A percentile compares a stretch with the other conserved stretches of the same genome.
These are phyloP conservation scores for Meripilus lineatus DNA, from an alignment of 1,284 basidiomycete genomes.

Conservation along the genomic window DNA sequence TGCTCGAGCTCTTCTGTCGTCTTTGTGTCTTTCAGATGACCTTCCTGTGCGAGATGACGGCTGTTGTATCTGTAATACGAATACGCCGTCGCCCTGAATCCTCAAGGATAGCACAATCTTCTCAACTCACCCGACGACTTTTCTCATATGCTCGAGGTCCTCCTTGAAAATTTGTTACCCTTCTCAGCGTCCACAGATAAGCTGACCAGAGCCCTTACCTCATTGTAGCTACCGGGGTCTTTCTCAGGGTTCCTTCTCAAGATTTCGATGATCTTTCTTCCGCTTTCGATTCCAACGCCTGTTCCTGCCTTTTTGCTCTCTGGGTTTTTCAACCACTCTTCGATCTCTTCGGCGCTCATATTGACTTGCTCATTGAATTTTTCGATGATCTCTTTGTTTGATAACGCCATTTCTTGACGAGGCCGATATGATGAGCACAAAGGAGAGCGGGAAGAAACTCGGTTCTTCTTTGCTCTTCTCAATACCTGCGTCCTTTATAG, in stretches of 20 bases:
- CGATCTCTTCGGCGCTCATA: slow-evolving; percentile 31
- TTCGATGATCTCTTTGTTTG: slow-evolving; percentile 24
- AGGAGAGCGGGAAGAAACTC: too few species aligned
- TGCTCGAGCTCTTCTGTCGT: slow-evolving; percentile 29
- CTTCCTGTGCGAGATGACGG: slow-evolving; percentile 32
- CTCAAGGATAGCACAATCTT: neutral
- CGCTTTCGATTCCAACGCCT: slow-evolving; percentile 32
- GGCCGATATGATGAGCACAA: too few species aligned
- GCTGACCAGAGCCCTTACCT: slow-evolving; percentile 16
- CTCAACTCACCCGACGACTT: slow-evolving; percentile 29
- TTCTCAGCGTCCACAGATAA: neutral
- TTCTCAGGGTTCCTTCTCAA: slow-evolving; percentile 31
- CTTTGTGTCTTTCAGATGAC: slow-evolving; percentile 31
- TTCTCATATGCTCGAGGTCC: slow-evolving; percentile 33
- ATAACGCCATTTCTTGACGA: slow-evolving; percentile 24
- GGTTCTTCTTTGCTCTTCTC: too few species aligned
- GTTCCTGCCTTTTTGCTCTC: slow-evolving; percentile 30
- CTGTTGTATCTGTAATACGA: slow-evolving; percentile 26
- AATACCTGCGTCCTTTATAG: too few species aligned
- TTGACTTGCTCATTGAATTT: slow-evolving; percentile 29
- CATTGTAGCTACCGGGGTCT: slow-evolving; percentile 28
- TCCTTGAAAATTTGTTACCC: slow-evolving; percentile 17
- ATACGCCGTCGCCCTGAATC: too few species aligned
- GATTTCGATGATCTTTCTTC: slow-evolving; percentile 30
- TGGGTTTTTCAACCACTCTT: slow-evolving; percentile 29